Conservation (phyloP, 2,329 filamentous ascomycete species). For the Neophaeococcomyces mojaviensis region DNA sequence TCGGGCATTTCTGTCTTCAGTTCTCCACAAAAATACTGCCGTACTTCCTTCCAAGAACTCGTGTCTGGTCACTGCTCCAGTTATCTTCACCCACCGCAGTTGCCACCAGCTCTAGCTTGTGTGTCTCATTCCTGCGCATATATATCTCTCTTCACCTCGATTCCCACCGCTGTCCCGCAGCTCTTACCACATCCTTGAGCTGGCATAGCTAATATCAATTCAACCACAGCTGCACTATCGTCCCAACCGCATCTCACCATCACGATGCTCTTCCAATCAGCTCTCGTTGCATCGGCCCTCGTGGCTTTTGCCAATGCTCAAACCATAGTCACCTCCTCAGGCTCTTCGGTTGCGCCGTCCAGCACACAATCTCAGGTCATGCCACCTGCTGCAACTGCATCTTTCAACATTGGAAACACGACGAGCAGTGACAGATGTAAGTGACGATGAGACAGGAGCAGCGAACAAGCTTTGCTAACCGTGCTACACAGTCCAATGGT, state of each 20-base stretch:
- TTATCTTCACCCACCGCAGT: constrained; percentile 5
- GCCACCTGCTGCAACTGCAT: constrained; percentile 18
- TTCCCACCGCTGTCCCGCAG: neutral
- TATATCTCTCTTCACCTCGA: neutral
- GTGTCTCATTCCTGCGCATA: too few relatives aligned
- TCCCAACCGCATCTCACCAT: constrained; percentile 1
- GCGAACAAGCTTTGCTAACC: constrained; percentile 4
- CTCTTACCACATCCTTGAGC: constrained; percentile 8
- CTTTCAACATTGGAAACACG: constrained; percentile 17
- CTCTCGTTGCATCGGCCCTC: constrained; percentile 17
- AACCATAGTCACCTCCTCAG: constrained; percentile 18
- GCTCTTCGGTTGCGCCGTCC: constrained; percentile 20
- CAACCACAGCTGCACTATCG: constrained; percentile 2
- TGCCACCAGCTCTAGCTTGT: neutral
- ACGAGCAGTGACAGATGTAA: constrained; percentile 17
- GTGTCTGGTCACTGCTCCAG: constrained; percentile 5
- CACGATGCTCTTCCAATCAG: constrained; percentile 20
- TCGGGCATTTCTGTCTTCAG: too few relatives aligned
- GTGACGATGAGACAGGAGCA: constrained; percentile 1
- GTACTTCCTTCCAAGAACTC: neutral
- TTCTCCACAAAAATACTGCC: too few relatives aligned
- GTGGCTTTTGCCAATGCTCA: constrained; percentile 17
- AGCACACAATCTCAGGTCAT: constrained; percentile 22
- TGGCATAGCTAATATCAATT: constrained; percentile 6
- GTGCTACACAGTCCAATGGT: constrained; percentile 44